These are phyloP conservation scores for Helianthus tuberosus DNA, from an alignment of 129 eudicot genomes.

Conservation along the genomic window DNA sequence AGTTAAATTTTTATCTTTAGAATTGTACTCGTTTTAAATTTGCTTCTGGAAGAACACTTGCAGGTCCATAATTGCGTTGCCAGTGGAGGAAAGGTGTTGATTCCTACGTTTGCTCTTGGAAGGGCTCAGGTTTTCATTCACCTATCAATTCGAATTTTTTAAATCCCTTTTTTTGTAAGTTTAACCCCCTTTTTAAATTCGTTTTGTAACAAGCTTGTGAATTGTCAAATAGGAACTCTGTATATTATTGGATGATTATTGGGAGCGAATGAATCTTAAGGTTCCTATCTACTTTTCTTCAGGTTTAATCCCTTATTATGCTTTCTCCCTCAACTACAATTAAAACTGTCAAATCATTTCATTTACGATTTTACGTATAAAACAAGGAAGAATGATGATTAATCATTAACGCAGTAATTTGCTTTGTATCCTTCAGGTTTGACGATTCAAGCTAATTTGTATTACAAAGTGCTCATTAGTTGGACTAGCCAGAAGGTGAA, in stretches of 20 bases:
- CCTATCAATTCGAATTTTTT: not conserved
- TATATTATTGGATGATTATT: constrained; percentile 82
- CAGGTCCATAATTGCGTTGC: constrained; percentile 91
- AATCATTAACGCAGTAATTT: not conserved
- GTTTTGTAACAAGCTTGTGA: constrained; percentile 24
- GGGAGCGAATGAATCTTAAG: constrained; percentile 91
- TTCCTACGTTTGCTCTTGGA: constrained; percentile 94
- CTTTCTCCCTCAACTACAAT: constrained; percentile 12
- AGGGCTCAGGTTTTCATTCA: constrained; percentile 76
- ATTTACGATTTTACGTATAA: not conserved
- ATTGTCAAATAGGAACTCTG: constrained; percentile 69
- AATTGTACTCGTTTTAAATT: not conserved
- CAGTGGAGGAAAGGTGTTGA: constrained; percentile 90
- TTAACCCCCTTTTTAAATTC: not conserved
- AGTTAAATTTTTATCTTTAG: not conserved
- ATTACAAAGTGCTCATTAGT: constrained; percentile 81
- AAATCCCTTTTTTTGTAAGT: not conserved
- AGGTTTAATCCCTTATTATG: constrained; percentile 43
- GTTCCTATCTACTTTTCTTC: constrained; percentile 94
- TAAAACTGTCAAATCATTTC: constrained; percentile 16
- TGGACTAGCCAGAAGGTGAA: constrained; percentile 99
- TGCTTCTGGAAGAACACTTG: constrained; percentile 7
- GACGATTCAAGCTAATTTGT: constrained; percentile 89
- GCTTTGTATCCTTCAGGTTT: constrained; percentile 53
- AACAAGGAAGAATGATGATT: not conserved